Evolutionary conservation across 106 monocot species (phyloP), one percentile per base, ranked within the genome.

Genomic region (Dactylorhiza incarnata): DNA sequence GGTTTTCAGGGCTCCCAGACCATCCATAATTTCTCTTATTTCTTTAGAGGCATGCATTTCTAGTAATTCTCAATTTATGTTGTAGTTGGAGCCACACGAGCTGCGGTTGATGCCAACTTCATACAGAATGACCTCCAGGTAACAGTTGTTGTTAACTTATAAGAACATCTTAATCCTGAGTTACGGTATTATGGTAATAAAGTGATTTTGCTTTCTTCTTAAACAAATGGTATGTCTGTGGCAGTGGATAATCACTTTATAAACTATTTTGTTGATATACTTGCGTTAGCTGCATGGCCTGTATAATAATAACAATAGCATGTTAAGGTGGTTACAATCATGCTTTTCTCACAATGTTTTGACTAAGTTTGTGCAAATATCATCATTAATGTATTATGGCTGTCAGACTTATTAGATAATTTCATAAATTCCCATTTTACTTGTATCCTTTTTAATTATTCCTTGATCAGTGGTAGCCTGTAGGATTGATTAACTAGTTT

Each of bases 101-200:
- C 97, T 82, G 97, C 94, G 76, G 97, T 97, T 59, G 97, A 97
- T 87, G 91, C 94, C 71, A 94, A 89, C 70, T 97, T 89, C 85
- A 94, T 97, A 59, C 86, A 87, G 19, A 97, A 97, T 84, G 97
- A 97, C 19, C 97, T 97, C 59, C 97, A 97, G 94, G 97, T 91
- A 87, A 78, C 9, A 10, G 12, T n/a, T 72, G 49, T 49, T 69
- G 45, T 43, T 9, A 65, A 65, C 13, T 65, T 52, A 9, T 52
- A 65, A 26, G 29, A 65, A 13, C 26, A 65, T 65, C 7, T 59
- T 29, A 29, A 65, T 65, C 4, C 12, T 65, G 63, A 63, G 24
- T 63, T 13, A 8, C 26, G 61, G 61, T 65, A 63, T 63, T 13
- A 8, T 65, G 61, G 61, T 65, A 65, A 52, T 14, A 52, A 65